Percentiles rank a stretch among this genome's conserved stretches.
Evolutionary conservation across 2,329 filamentous ascomycete genomes (phyloP).

Genomic region (Hypoxylon sp.): DNA sequence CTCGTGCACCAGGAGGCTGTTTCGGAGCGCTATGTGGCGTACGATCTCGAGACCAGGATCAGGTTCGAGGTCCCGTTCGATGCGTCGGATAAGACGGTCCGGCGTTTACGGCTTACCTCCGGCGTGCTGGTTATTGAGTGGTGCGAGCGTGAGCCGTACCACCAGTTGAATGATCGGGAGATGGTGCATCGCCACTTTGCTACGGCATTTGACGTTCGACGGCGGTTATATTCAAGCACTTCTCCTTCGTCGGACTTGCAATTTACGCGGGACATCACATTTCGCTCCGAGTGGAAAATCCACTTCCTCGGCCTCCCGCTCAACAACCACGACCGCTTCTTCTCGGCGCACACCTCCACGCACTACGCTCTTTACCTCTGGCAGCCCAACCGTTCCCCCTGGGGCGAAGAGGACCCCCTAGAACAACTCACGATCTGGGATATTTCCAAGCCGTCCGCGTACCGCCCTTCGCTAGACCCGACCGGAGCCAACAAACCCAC

Average conservation of each 20-base stretch:
- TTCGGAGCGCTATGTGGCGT: slow-evolving; percentile 58
- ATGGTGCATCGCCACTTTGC: slow-evolving; percentile 71
- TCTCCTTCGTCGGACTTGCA: slow-evolving; percentile 15
- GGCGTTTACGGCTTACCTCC: slow-evolving; percentile 68
- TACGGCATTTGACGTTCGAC: slow-evolving; percentile 68
- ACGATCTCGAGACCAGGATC: slow-evolving; percentile 65
- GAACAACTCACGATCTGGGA: slow-evolving; percentile 74
- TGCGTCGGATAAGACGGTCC: slow-evolving; percentile 63
- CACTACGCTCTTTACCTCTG: slow-evolving; percentile 75
- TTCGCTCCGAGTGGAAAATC: slow-evolving; percentile 73
- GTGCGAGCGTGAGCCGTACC: slow-evolving; percentile 68
- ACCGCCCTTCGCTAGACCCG: slow-evolving; percentile 67
- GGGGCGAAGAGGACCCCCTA: slow-evolving; percentile 69
- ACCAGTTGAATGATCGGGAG: slow-evolving; percentile 66
- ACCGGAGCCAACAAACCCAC: slow-evolving; percentile 56
- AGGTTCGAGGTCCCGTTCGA: slow-evolving; percentile 67
- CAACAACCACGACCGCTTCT: slow-evolving; percentile 72
- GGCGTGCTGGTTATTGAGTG: slow-evolving; percentile 75
- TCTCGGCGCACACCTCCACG: slow-evolving; percentile 70
- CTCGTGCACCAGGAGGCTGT: slow-evolving; percentile 65
- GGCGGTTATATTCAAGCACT: slow-evolving; percentile 9
- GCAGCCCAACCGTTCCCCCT: slow-evolving; percentile 70
- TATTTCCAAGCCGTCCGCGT: slow-evolving; percentile 64
- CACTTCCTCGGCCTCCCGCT: slow-evolving; percentile 70
- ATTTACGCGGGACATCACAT: slow-evolving; percentile 61